Percentiles rank a stretch among this genome's conserved stretches.
These are phyloP conservation scores for Daedaleopsis nitida DNA, from an alignment of 768 basidiomycete species.

Conservation along the genomic window DNA sequence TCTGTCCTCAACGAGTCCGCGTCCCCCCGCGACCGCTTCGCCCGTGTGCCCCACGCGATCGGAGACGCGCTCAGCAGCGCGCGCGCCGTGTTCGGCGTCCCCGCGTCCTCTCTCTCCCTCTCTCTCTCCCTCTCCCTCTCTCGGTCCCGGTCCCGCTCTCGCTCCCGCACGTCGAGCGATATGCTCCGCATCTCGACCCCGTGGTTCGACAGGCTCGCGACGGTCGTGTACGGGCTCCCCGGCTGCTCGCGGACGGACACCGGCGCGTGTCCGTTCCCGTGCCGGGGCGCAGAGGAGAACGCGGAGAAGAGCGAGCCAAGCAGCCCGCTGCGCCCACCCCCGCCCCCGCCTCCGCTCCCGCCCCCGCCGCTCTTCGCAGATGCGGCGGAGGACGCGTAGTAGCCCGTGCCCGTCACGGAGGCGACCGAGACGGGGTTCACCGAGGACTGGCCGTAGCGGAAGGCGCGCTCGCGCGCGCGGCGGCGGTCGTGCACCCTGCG, in stretches of 20 bases:
- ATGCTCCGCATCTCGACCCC: constrained; percentile 8
- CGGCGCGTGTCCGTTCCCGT: not conserved
- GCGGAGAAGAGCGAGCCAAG: not conserved
- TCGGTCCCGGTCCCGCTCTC: not conserved
- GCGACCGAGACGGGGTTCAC: constrained; percentile 5
- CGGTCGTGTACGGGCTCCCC: not conserved
- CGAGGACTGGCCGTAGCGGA: constrained; percentile 23
- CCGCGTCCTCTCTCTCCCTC: not conserved
- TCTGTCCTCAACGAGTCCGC: constrained; percentile 30
- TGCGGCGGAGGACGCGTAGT: not conserved
- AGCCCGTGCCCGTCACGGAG: not conserved
- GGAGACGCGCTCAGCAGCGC: constrained; percentile 21
- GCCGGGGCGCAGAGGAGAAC: not conserved
- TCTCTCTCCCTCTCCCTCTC: not conserved
- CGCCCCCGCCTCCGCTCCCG: not conserved
- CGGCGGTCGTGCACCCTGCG: constrained; percentile 14
- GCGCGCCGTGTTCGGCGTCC: constrained; percentile 11
- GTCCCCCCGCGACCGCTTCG: constrained; percentile 19
- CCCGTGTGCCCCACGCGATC: constrained; percentile 17
- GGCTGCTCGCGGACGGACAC: not conserved
- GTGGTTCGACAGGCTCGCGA: constrained; percentile 3
- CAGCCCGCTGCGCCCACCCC: not conserved
- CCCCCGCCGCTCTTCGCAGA: not conserved
- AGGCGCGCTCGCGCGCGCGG: constrained; percentile 23
- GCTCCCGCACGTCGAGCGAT: not conserved